Evolutionary conservation across 2,329 filamentous ascomycete genomes (phyloP), one percentile per base, ranked within the genome.

Genomic region (Sarocladium strictum): DNA sequence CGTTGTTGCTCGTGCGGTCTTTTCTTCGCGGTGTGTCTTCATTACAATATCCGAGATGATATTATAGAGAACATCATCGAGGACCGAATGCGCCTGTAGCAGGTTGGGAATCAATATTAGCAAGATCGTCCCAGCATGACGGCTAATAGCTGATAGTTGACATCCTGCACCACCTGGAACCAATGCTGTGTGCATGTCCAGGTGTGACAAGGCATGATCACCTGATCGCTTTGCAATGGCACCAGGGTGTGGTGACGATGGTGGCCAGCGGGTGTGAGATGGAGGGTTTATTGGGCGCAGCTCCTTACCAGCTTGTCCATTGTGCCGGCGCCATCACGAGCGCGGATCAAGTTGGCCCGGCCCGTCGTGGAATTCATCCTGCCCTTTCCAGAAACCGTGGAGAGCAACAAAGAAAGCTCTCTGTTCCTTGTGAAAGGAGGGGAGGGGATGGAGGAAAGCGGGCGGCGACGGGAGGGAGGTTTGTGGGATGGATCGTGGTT

Each of bases 21-120:
- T 92, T 72, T 93, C 89, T 61, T 88, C 81, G 60, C 86, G 86
- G 68, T 93, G 89, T 38, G 83, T 84, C 67, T 88, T 83, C 63
- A 90, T 77, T 59, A 90, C 76, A 53, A 90, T 77, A 66, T 89
- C 86, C 68, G 88, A 85, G 61, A 92, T 79, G 64, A 92, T 80
- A 68, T 89, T 91, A 73, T 87, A 84, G 58, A 93, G 74, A 55
- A 86, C 72, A 65, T 92, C 87, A 64, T 91, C 86, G 64, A 93
- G 78, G 57, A 93, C 80, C 21, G 79, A 73, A 65, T 84, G 78
- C 59, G 83, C 76, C 83, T 86, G 60, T 35, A 32, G 53, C 19
- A 23, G 51, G 45, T 53, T 54, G 47, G 26, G 52, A 54, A 27
- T 55, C 52, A 54, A 58, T 51, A 29, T 51, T 35, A 51, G 47